phyloP scores from a whole-genome alignment of 805 yeast species.

The Schwanniomyces pseudopolymorphus region DNA sequence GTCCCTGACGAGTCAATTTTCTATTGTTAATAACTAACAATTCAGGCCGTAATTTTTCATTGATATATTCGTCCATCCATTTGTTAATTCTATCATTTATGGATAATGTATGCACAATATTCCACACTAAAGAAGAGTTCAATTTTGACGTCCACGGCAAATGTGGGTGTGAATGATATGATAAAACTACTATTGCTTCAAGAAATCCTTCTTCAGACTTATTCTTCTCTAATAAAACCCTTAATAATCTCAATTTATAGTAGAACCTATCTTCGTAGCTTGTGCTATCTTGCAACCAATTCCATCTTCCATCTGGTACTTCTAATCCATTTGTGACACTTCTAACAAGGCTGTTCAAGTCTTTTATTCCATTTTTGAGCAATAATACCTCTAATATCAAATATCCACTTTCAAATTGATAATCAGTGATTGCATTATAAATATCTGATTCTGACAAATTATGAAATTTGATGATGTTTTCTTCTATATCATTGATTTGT shows the following conservation, averaged over 20 bases:
- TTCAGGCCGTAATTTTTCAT: slow-evolving; percentile 1
- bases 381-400: slow-evolving; percentile 5
- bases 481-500: neutral
- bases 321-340: slow-evolving; percentile 1
- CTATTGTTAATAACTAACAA: neutral
- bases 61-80: neutral
- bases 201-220: neutral
- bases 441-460: slow-evolving; percentile 2
- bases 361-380: neutral
- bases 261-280: slow-evolving; percentile 1
- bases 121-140: slow-evolving; percentile 10
- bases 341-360: neutral
- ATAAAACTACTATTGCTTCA: slow-evolving; percentile 3
- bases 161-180: slow-evolving; percentile 25
- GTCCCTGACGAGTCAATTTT: neutral
- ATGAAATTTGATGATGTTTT: neutral
- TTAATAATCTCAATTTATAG: slow-evolving; percentile 5
- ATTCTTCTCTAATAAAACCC: slow-evolving; percentile 4
- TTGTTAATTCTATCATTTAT: neutral
- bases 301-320: slow-evolving; percentile 7
- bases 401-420: slow-evolving; percentile 4
- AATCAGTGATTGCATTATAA: slow-evolving; percentile 1
- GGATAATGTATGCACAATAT: neutral
- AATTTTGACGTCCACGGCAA: slow-evolving; percentile 26
- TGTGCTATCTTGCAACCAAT: slow-evolving; percentile 4